Base-by-base conservation (phyloP, 2,329 filamentous ascomycete species). In the Cordyceps pruinosa region DNA sequence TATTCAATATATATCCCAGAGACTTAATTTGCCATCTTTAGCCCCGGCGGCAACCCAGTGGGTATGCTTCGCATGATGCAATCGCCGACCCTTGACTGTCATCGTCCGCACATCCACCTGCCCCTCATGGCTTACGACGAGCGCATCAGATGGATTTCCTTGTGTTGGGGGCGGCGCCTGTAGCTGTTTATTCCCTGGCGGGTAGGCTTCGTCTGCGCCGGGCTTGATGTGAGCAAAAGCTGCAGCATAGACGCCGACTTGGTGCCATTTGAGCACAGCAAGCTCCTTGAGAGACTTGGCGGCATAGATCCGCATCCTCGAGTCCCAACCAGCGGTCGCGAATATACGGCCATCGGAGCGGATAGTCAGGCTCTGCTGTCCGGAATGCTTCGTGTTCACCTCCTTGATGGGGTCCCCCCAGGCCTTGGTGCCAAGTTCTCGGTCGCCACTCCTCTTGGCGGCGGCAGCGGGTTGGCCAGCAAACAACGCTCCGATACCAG, bases 201-300 rank as follows among this genome's bases (percentile, higher is more conserved):
- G 5, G 10, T 15, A 21, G 8, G 9, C 26, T 6, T 39, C 19
- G 9, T 37, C 19, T 34, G 44, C 12, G 32, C 17, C 48, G 19
- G 57, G 10, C 19, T 28, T 32, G 58, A 83, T 63, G 25, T 72
- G 66, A 1, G 82, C 86, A 74, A 97, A 95, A 1, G 84, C 86
- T 19, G 89, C 80, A 4, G 89, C 83, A 72, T 94, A 97, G 62
- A 90, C 92, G 1, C 92, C 92, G 32, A 89, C 87, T 63, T 87
- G 85, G 71, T 97, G 94, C 93, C 93, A 97, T 71, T 95, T 96
- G 61, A 97, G 74, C 56, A 97, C 90, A 0, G 93, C 94, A 12
- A 97, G 72, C 70, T 97, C 92, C 66, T 87, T 89, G 77, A 97
- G 79, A 0, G 85, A 88, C 71, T 87, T 90, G 47, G 80, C 74